Base-by-base conservation (phyloP, 2,329 filamentous ascomycete genomes). In the Cylindrodendrum hubeiense region DNA sequence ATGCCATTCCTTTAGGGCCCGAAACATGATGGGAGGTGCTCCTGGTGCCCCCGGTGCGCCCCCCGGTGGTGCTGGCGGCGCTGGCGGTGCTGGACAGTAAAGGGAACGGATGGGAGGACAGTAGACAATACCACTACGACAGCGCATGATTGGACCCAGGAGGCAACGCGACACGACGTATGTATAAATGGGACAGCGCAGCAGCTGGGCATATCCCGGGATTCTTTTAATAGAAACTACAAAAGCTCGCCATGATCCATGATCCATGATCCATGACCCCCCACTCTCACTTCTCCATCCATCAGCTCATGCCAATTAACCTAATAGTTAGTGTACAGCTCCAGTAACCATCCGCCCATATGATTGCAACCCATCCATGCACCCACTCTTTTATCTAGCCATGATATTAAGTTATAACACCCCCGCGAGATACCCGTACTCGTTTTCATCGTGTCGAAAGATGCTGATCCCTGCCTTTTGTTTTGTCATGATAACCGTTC, bases 11-110 rank as follows among this genome's bases (percentile, higher is more conserved):
- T 9, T 9, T 17, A 84, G 82, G 82, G 83, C 83, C 13, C 78
- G 81, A 24, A 80, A 79, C 65, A 82, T 85, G 82, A 84, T 85
- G 82, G 82, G 81, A 19, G 80, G 80, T 19, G 78, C 75, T 46
- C 47, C 47, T 33, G 77, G 69, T 50, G 74, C 70, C n/a, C 63
- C 68, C 37, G 73, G 74, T 24, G 77, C 74, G 51, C 67, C 71
- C n/a, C 65, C 68, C 30, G 73, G 74, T 24, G 77, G 74, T 54
- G 67, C 71, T 51, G 75, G 73, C 22, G 34, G 55, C 37, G 70
- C 71, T 44, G 69, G 72, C 24, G 77, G 76, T 59, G 66, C 73
- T 47, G 69, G 73, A 67, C 70, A 70, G 65, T 71, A 74, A 54
- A 61, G 33, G 57, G 39, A 59, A 44, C 59, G 57, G 41, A 60